Evolutionary conservation across 1,284 basidiomycete genomes (phyloP), one percentile per base, ranked within the genome.

Genomic region (Papiliotrema fonsecae): DNA sequence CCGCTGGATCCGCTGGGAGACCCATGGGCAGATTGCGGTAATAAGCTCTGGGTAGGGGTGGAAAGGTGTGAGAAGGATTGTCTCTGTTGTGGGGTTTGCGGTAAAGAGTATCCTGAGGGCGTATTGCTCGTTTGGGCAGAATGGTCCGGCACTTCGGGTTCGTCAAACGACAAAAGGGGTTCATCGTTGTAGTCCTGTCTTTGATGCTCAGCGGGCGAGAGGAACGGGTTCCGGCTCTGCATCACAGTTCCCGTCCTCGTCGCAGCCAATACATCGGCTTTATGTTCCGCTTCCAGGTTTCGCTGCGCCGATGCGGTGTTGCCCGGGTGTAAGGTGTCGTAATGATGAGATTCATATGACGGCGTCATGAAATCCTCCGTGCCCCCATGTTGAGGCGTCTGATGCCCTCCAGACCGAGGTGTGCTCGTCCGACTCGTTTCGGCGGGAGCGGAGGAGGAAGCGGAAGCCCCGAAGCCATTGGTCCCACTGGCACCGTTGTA

Each of bases 181-280:
- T n/a, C n/a, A n/a, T n/a, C n/a, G n/a, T n/a, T n/a, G n/a, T n/a
- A n/a, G n/a, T n/a, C n/a, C n/a, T n/a, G n/a, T n/a, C n/a, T n/a
- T 82, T 22, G 85, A 83, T 2, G 85, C 85, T 74, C 89, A 79
- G 60, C 80, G 77, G 3, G 86, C 82, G 70, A 83, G 77, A 52
- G 82, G 61, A 67, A 70, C 1, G 67, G 70, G 45, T 72, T 72
- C 13, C 64, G 65, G 52, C 68, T 70, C 48, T 65, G 57, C 32
- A 72, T 31, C 6, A 39, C 38, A 7, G 50, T 42, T 4, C 62
- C 60, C 2, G 60, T 64, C 34, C 47, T 51, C n/a, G 50, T 47
- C 16, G 64, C 55, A 9, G 55, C 43, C 27, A 59, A 32, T 2
- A 52, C 46, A 14, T 37, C 31, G 45, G 56, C 21, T 34, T 9